Conservation (phyloP, 495 filamentous ascomycete species). For the Usnea hakonensis region DNA sequence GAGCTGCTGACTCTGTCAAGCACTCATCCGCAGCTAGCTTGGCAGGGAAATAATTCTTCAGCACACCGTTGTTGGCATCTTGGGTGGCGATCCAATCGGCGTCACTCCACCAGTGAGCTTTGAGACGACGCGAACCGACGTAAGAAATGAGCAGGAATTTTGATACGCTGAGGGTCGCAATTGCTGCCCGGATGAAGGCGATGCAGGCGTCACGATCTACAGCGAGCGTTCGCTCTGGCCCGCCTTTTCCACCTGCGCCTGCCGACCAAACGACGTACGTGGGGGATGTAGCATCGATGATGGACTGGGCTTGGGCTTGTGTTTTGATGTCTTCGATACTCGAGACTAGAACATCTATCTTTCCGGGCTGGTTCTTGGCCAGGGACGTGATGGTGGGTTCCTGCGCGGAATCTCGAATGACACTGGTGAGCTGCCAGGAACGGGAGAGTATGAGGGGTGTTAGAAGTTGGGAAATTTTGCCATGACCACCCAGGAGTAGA, state of each 20-base stretch:
- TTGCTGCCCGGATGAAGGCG: conserved; percentile 60
- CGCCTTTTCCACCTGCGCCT: conserved; percentile 73
- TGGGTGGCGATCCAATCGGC: conserved; percentile 45
- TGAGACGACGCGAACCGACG: conserved; percentile 48
- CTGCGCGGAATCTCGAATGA: conserved; percentile 66
- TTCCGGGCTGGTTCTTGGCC: conserved; percentile 46
- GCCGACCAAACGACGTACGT: conserved; percentile 78
- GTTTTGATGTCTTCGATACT: conserved; percentile 64
- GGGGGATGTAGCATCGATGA: conserved; percentile 52
- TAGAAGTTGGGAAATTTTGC: conserved; percentile 67
- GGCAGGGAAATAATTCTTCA: conserved; percentile 62
- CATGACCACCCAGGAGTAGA: conserved; percentile 73
- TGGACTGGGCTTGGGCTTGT: conserved; percentile 49
- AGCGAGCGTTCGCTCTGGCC: conserved; percentile 49
- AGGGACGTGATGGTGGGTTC: conserved; percentile 53
- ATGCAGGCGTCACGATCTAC: conserved; percentile 63
- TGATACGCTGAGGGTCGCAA: conserved; percentile 47
- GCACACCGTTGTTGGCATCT: conserved; percentile 43
- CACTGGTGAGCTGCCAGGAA: conserved; percentile 66
- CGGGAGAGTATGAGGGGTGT: conserved; percentile 67
- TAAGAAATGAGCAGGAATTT: conserved; percentile 74
- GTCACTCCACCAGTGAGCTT: conserved; percentile 62
- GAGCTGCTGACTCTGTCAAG: conserved; percentile 50
- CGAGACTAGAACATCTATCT: conserved; percentile 52
- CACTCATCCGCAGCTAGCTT: conserved; percentile 71